Percentiles rank a stretch among this genome's conserved stretches.
Evolutionary conservation across 306 rosid species (phyloP).

Genomic region (Quercus cerris): DNA sequence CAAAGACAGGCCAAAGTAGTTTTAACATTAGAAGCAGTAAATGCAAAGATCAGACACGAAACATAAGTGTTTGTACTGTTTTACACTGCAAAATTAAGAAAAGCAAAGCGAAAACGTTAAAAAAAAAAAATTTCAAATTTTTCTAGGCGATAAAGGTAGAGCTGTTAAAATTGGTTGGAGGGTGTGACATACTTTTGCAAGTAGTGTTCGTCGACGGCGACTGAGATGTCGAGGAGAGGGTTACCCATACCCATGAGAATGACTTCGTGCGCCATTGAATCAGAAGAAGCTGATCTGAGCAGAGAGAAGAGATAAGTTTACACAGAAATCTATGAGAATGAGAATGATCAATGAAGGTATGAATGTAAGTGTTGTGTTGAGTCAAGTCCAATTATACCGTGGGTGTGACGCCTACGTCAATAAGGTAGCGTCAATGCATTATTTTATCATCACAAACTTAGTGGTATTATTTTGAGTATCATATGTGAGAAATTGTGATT

Average conservation of each 20-base stretch:
- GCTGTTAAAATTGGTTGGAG: background rate
- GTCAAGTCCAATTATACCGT: no score
- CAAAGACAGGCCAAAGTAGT: background rate
- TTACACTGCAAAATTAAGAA: background rate
- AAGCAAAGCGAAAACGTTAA: no score
- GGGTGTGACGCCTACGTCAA: no score
- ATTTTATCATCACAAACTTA: no score
- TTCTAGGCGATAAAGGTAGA: no score
- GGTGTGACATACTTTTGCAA: slow-evolving; percentile 45
- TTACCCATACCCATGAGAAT: slow-evolving; percentile 88
- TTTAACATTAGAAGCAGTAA: background rate
- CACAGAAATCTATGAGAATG: background rate
- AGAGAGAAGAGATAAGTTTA: background rate
- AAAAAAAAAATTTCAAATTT: no score
- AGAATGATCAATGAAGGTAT: no score
- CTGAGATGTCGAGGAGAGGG: slow-evolving; percentile 88
- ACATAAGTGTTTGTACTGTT: background rate
- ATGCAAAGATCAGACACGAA: background rate
- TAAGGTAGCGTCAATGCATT: no score
- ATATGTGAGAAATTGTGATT: rapidly evolving
- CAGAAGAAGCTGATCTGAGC: background rate
- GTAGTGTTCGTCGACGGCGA: slow-evolving; percentile 65
- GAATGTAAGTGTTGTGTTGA: no score
- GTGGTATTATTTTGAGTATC: no score
- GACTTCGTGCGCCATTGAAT: slow-evolving; percentile 60